Evolutionary conservation across 148 eudicot genomes (phyloP).

Genomic region (Nepenthes gracilis): DNA sequence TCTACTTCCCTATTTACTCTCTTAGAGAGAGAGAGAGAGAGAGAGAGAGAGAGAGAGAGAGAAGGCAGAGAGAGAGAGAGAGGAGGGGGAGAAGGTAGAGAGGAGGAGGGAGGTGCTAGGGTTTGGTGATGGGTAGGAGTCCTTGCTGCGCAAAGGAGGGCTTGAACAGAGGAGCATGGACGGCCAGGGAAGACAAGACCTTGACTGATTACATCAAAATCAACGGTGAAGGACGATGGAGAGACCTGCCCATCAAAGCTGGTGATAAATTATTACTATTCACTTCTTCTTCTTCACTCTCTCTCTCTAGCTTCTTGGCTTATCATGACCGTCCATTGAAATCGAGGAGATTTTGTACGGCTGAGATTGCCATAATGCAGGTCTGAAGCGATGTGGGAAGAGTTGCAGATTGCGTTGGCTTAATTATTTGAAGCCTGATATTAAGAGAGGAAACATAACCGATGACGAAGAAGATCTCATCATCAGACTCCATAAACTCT

Average conservation of each 20-base stretch:
- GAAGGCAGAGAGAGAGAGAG: background rate
- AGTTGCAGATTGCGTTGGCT: constrained; percentile 36
- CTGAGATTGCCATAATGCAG: background rate
- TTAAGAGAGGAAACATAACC: constrained; percentile 29
- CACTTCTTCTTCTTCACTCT: too few species aligned
- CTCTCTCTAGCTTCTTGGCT: too few species aligned
- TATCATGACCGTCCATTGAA: background rate
- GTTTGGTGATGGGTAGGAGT: constrained; percentile 2
- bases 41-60: background rate
- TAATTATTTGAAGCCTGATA: constrained; percentile 30
- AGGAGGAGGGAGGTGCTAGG: too few species aligned
- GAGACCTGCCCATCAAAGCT: constrained; percentile 5
- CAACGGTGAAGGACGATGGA: constrained; percentile 8
- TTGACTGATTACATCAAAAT: constrained; percentile 4
- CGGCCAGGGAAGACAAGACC: constrained; percentile 5
- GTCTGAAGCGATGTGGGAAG: constrained; percentile 30
- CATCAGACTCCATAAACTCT: constrained; percentile 28
- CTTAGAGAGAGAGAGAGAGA: too few species aligned
- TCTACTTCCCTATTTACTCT: too few species aligned
- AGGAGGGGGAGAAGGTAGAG: background rate
- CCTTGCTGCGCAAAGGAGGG: constrained; percentile 6
- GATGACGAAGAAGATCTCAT: constrained; percentile 33
- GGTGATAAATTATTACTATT: background rate
- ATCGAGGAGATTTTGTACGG: background rate
- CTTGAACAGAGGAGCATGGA: constrained; percentile 5